Evolutionary conservation across 345 rosid species (phyloP).

Genomic region (Citrus unshiu): DNA sequence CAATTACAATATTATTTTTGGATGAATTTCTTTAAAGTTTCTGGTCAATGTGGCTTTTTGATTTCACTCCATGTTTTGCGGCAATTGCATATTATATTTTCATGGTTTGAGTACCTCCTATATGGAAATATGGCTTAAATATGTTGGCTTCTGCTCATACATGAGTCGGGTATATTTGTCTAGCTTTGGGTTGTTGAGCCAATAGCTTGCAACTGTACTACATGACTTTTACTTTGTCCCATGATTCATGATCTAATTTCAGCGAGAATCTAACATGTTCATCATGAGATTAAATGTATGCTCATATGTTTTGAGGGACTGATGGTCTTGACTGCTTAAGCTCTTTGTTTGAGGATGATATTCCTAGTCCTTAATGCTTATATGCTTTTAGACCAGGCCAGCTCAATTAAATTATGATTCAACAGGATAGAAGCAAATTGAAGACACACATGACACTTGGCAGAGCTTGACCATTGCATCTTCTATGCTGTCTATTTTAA

Average conservation of each 20-base stretch:
- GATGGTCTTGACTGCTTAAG: neutral
- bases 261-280: neutral
- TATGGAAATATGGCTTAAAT: neutral
- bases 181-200: neutral
- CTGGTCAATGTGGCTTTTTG: neutral
- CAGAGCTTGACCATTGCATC: slow-evolving; percentile 29
- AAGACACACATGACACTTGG: slow-evolving; percentile 18
- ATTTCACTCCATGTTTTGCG: neutral
- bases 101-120: neutral
- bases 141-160: neutral
- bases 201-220: neutral
- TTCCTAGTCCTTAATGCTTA: neutral
- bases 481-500: slow-evolving; percentile 44
- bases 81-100: neutral
- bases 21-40: neutral
- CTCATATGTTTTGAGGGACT: neutral
- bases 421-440: slow-evolving; percentile 15
- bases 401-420: slow-evolving; percentile 19
- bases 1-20: neutral
- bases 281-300: neutral
- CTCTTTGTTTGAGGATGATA: neutral
- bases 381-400: slow-evolving; percentile 22
- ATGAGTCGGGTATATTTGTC: neutral
- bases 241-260: neutral
- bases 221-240: neutral